Base-by-base conservation (phyloP, 768 basidiomycete genomes). In the Filobasidium wieringae region DNA sequence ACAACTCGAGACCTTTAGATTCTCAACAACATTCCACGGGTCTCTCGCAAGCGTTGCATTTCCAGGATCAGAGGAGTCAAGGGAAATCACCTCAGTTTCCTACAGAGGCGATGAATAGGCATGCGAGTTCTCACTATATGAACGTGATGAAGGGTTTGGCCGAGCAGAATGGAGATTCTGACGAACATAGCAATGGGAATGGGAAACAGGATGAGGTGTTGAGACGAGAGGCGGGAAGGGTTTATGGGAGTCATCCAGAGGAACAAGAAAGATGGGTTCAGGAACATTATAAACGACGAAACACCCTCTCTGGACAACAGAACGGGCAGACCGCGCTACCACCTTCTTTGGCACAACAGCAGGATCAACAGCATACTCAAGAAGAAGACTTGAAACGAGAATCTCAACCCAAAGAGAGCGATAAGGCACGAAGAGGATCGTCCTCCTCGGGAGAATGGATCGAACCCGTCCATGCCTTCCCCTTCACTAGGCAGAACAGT, bases 401-500 rank as follows among this genome's bases (percentile, higher is more conserved):
- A 57, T 19, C 22, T 12, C n/a, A 19, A 49, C 5, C 15, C 51
- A 24, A 53, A 30, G 37, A 52, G 22, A 22, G 24, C 36, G 37
- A 40, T 26, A 26, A 19, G 43, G 29, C 24, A 26, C 56, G 47
- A 15, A 29, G 29, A 6, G 45, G 26, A 19, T 2, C 15, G n/a
- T 30, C 26, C 1, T 7, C 56, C 19, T 57, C 56, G 6, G 57
- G 57, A 7, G 57, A 58, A 53, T 58, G 57, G 57, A 32, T 58
- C 11, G 51, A 37, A 24, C 50, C 57, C 4, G 36, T 58, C 8
- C 51, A 51, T 27, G 40, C 51, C 51, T 19, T 31, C 37, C 12
- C 14, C 34, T 11, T 22, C 40, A 22, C 8, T 26, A 11, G 51
- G 39, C 19, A 50, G 41, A 22, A 17, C 50, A 41, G 27, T 31